These are phyloP conservation scores for Salix viminalis DNA, from an alignment of 345 rosid species.

Conservation along the genomic window DNA sequence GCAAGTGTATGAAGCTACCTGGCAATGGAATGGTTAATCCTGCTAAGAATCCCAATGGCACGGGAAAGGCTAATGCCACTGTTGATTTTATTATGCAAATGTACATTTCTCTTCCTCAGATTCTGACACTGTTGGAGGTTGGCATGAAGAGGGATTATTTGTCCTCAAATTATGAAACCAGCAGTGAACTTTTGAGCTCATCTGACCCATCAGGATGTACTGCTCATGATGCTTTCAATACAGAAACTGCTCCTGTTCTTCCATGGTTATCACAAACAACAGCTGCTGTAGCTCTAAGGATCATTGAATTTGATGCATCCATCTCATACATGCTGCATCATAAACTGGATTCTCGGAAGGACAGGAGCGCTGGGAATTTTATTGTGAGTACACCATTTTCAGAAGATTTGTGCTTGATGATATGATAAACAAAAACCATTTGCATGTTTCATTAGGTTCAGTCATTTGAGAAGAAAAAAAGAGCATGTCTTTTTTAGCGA, in stretches of 20 bases:
- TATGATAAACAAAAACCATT: neutral
- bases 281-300: conserved; percentile 68
- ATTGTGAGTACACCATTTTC: conserved; percentile 39
- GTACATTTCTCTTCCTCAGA: conserved; percentile 31
- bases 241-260: conserved; percentile 35
- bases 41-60: too few species aligned
- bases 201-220: conserved; percentile 11
- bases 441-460: neutral
- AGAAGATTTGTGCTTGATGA: neutral
- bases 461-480: neutral
- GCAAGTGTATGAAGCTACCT: too few species aligned
- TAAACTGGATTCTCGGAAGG: conserved; percentile 39
- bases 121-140: conserved; percentile 55
- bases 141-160: conserved; percentile 55
- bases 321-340: conserved; percentile 48
- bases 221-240: conserved; percentile 16
- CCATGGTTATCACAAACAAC: conserved; percentile 82
- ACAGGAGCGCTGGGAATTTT: conserved; percentile 37
- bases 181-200: conserved; percentile 51
- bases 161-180: conserved; percentile 62
- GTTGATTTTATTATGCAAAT: neutral
- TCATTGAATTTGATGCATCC: conserved; percentile 59
- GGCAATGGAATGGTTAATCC: too few species aligned
- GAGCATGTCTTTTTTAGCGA: neutral
- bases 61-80: too few species aligned